These are phyloP conservation scores for Ceratocystis cubensis DNA, from an alignment of 2,329 filamentous ascomycete genomes.

Conservation along the genomic window DNA sequence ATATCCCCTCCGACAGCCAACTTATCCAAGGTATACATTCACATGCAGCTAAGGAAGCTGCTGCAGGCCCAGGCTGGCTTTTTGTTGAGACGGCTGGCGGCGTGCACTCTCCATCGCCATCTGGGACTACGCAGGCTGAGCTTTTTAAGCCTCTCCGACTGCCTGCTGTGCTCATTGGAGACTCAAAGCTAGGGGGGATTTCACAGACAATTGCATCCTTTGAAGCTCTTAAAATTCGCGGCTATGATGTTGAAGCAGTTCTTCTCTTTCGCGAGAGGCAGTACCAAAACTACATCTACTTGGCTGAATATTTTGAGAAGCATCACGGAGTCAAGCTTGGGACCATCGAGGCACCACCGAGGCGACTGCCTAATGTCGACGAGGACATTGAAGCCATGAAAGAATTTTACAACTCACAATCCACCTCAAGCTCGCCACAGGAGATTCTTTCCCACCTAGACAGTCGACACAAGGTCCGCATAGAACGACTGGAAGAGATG, in stretches of 20 bases:
- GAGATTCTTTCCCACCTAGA: slow-evolving; percentile 41
- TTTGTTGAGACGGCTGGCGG: slow-evolving; percentile 74
- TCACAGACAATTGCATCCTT: slow-evolving; percentile 68
- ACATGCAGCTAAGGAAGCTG: slow-evolving; percentile 34
- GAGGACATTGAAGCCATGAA: slow-evolving; percentile 47
- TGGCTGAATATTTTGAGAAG: slow-evolving; percentile 53
- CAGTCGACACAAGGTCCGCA: slow-evolving; percentile 41
- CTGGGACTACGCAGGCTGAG: slow-evolving; percentile 64
- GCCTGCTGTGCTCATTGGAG: slow-evolving; percentile 62
- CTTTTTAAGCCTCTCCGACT: slow-evolving; percentile 62
- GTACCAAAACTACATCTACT: slow-evolving; percentile 57
- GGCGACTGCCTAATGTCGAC: slow-evolving; percentile 27
- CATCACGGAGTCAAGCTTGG: slow-evolving; percentile 45
- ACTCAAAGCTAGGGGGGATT: slow-evolving; percentile 66
- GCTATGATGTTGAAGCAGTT: slow-evolving; percentile 62
- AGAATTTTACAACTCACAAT: slow-evolving; percentile 47
- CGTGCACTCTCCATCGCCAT: slow-evolving; percentile 66
- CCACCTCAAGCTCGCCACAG: slow-evolving; percentile 30
- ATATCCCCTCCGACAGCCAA: slow-evolving; percentile 38
- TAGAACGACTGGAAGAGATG: slow-evolving; percentile 50
- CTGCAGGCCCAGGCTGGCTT: slow-evolving; percentile 40
- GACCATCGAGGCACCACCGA: slow-evolving; percentile 48
- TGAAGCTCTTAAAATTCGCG: slow-evolving; percentile 64
- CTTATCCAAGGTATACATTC: slow-evolving; percentile 39
- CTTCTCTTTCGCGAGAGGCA: slow-evolving; percentile 53